Evolutionary conservation across 2,329 filamentous ascomycete genomes (phyloP).

Genomic region (Fusarium sp.): DNA sequence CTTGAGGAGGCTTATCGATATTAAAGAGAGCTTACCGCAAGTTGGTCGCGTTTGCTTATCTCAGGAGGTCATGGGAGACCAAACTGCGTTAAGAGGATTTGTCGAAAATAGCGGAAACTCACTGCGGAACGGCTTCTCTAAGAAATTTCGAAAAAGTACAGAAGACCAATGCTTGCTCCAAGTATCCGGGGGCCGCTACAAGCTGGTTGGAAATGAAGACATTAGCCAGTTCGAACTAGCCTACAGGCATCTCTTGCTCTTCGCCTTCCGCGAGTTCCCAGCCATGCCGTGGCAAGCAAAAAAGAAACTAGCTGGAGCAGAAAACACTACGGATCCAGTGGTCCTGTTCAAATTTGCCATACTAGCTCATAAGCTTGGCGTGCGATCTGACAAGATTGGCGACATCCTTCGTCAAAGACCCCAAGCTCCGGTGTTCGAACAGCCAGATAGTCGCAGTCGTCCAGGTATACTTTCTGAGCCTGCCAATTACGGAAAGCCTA

Average conservation of each 20-base stretch:
- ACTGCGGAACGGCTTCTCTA: conserved; percentile 3
- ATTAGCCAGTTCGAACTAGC: conserved; percentile 9
- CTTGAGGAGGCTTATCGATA: conserved; percentile 1
- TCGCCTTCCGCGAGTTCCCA: conserved; percentile 16
- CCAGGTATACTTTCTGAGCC: background rate
- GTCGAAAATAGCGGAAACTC: background rate
- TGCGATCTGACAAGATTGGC: conserved; percentile 4
- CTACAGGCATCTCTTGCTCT: conserved; percentile 12
- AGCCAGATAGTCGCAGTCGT: background rate
- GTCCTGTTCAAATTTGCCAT: conserved; percentile 4
- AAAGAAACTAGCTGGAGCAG: background rate
- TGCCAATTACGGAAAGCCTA: background rate
- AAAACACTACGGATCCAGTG: background rate
- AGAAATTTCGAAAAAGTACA: background rate
- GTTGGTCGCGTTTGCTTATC: background rate
- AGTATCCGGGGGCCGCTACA: conserved; percentile 8
- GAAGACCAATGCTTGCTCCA: conserved; percentile 3
- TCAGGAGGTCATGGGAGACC: background rate
- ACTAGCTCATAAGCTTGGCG: conserved; percentile 10
- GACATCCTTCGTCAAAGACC: background rate
- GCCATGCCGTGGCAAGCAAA: conserved; percentile 1
- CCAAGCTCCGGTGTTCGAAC: background rate
- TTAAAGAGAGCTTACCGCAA: background rate
- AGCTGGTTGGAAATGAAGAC: background rate
- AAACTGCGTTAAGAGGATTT: background rate